Percentiles rank a stretch among this genome's conserved stretches.
phyloP scores from a whole-genome alignment of 2,329 filamentous ascomycete genomes.

The Alternaria novae-zelandiae region DNA sequence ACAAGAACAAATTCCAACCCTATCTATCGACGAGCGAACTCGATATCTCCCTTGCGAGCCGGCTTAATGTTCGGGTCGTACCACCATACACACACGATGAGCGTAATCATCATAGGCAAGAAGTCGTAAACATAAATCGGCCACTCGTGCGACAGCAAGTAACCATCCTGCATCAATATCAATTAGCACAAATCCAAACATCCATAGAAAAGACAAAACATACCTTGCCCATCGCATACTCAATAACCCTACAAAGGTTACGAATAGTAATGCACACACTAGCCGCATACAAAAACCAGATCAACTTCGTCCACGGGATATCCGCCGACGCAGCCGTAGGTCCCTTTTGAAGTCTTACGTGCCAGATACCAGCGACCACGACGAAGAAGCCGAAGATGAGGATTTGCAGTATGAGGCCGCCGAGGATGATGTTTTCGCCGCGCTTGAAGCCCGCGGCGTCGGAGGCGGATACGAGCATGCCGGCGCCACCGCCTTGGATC shows the following conservation, averaged over 20 bases:
- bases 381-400: conserved; percentile 64
- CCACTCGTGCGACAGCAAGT: conserved; percentile 35
- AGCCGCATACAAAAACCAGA: conserved; percentile 49
- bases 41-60: conserved; percentile 23
- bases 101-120: conserved; percentile 33
- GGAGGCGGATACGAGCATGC: conserved; percentile 45
- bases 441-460: conserved; percentile 33
- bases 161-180: conserved; percentile 24
- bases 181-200: too few species aligned
- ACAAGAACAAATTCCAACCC: too few species aligned
- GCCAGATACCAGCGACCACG: conserved; percentile 57
- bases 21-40: conserved; percentile 13
- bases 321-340: conserved; percentile 34
- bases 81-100: conserved; percentile 32
- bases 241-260: conserved; percentile 56
- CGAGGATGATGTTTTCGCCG: conserved; percentile 63
- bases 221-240: conserved; percentile 50
- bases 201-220: too few species aligned
- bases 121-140: conserved; percentile 38
- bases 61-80: conserved; percentile 37
- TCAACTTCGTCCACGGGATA: conserved; percentile 44
- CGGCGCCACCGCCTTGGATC: conserved; percentile 59
- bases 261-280: conserved; percentile 54
- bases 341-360: conserved; percentile 50
- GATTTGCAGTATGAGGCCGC: conserved; percentile 64